Evolutionary conservation across 305 asterid genomes (phyloP).

Genomic region (Rubia peregrina): DNA sequence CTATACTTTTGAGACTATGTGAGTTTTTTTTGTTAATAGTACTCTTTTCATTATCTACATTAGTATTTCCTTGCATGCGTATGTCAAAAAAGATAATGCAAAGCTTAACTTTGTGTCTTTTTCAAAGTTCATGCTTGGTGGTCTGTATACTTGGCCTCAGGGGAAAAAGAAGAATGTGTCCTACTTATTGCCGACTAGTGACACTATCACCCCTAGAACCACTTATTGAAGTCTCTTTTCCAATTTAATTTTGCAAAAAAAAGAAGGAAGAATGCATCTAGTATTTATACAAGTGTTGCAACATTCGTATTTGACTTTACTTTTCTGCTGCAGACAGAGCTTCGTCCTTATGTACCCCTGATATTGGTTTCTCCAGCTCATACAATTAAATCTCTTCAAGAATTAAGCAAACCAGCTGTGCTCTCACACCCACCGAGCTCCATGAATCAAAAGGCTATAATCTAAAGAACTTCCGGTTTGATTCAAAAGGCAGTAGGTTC

Average conservation of each 20-base stretch:
- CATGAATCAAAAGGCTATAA: no score
- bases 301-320: conserved; percentile 24
- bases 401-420: no score
- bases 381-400: conserved; percentile 44
- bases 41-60: no score
- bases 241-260: not conserved
- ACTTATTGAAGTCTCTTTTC: not conserved
- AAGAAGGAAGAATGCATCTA: not conserved
- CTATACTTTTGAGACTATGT: no score
- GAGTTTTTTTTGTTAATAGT: no score
- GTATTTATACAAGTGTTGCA: conserved; percentile 4
- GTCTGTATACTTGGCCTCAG: conserved; percentile 2
- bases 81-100: not conserved
- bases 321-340: conserved; percentile 47
- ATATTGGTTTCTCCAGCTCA: conserved; percentile 54
- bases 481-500: not conserved
- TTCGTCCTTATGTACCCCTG: conserved; percentile 58
- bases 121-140: not conserved
- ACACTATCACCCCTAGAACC: not conserved
- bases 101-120: not conserved
- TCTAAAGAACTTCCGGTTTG: not conserved
- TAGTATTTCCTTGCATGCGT: not conserved
- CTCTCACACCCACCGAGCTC: no score
- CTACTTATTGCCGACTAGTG: not conserved
- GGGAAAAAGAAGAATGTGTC: not conserved